Percentiles rank a stretch among this genome's conserved stretches.
Conservation (phyloP, 805 yeast genomes). For the Saccharomycopsis schoenii region DNA sequence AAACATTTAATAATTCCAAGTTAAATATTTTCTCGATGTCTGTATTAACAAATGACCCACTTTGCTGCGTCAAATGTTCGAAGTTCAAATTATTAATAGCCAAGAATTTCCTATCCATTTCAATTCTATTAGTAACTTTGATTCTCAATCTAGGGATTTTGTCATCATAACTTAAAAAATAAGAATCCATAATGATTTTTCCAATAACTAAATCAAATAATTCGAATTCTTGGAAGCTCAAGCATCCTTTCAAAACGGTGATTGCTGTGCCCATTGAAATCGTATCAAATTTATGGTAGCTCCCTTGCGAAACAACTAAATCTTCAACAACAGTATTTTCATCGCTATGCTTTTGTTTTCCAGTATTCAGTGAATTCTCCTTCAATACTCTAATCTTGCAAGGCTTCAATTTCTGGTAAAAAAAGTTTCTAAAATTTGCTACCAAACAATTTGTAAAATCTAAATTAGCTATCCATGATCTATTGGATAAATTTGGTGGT, state of each 20-base stretch:
- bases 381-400: neutral
- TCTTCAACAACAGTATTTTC: neutral
- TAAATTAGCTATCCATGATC: neutral
- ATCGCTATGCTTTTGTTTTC: neutral
- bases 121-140: neutral
- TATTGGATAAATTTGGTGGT: neutral
- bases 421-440: neutral
- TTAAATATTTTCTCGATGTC: slow-evolving; percentile 2
- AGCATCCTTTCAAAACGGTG: neutral
- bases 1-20: slow-evolving; percentile 1
- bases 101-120: neutral
- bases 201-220: neutral
- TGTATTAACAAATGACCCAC: neutral
- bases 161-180: neutral
- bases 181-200: slow-evolving; percentile 1
- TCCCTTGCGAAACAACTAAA: neutral
- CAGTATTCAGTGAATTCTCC: neutral
- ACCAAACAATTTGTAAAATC: neutral
- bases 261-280: neutral
- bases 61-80: neutral
- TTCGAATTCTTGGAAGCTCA: neutral
- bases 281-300: neutral
- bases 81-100: slow-evolving; percentile 7
- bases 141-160: neutral
- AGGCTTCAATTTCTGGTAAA: neutral